Percentiles rank a stretch among this genome's conserved stretches.
Conservation (phyloP, 2,329 filamentous ascomycete genomes). For the Stachybotrys chlorohalonatus region DNA sequence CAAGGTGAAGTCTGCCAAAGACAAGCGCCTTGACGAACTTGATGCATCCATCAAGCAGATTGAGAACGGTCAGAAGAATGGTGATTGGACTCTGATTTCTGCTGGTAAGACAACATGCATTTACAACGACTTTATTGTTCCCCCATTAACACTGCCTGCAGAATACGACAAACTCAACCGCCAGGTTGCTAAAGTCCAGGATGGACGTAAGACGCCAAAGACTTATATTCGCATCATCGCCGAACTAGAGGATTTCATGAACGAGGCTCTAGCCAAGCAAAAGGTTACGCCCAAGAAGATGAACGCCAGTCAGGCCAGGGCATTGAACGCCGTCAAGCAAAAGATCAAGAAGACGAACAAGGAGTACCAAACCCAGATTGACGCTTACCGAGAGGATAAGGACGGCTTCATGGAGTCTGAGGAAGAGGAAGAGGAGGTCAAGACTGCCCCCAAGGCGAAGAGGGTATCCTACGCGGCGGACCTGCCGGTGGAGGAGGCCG, state of each 20-base stretch:
- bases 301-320: constrained; percentile 91
- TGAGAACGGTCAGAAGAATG: constrained; percentile 95
- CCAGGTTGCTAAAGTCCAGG: constrained; percentile 69
- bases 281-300: constrained; percentile 97
- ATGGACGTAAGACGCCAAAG: constrained; percentile 75
- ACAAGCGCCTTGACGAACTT: constrained; percentile 92
- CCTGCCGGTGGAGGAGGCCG: constrained; percentile 44
- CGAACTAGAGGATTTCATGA: constrained; percentile 89
- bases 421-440: constrained; percentile 58
- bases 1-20: constrained; percentile 93
- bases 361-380: constrained; percentile 81
- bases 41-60: constrained; percentile 84
- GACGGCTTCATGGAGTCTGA: constrained; percentile 82
- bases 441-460: constrained; percentile 38
- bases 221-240: constrained; percentile 86
- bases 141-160: constrained; percentile 23
- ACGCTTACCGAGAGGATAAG: constrained; percentile 77
- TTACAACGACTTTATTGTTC: background rate
- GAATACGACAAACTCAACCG: constrained; percentile 94
- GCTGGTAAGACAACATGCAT: constrained; percentile 51
- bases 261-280: constrained; percentile 88
- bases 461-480: constrained; percentile 33
- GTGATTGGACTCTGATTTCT: constrained; percentile 91
- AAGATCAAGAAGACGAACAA: constrained; percentile 99
- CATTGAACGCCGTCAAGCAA: constrained; percentile 94